Conservation (phyloP, 2,329 filamentous ascomycete genomes). For the Emericellopsis atlantica region DNA sequence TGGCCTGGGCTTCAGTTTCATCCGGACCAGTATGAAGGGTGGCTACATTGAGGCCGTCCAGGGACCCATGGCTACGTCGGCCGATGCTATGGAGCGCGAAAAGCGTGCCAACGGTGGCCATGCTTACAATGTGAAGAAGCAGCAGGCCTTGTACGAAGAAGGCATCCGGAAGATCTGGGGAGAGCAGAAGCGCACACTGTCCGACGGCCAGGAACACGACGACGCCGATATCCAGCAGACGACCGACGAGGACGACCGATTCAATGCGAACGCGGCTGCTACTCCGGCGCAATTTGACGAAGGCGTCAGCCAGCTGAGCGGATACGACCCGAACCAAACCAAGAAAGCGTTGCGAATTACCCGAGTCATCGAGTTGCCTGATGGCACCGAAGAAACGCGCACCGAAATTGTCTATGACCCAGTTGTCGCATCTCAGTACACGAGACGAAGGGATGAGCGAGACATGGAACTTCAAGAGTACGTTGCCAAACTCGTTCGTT, state of each 20-base stretch:
- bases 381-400: conserved; percentile 43
- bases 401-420: conserved; percentile 66
- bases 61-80: conserved; percentile 52
- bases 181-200: conserved; percentile 67
- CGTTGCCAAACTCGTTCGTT: conserved; percentile 17
- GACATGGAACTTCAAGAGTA: conserved; percentile 65
- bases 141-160: conserved; percentile 84
- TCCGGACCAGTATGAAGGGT: conserved; percentile 97
- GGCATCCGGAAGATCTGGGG: conserved; percentile 90
- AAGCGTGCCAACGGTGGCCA: conserved; percentile 85
- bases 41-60: conserved; percentile 77
- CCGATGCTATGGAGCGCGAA: conserved; percentile 78
- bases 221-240: conserved; percentile 46
- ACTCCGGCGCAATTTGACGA: conserved; percentile 63
- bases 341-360: conserved; percentile 64
- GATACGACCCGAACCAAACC: conserved; percentile 28
- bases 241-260: conserved; percentile 52
- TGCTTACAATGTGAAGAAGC: conserved; percentile 92
- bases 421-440: conserved; percentile 79
- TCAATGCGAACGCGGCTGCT: conserved; percentile 59
- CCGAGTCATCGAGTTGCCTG: conserved; percentile 37
- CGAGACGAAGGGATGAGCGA: conserved; percentile 60
- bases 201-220: conserved; percentile 56
- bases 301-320: conserved; percentile 65
- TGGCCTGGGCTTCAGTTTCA: conserved; percentile 91